These are phyloP conservation scores for Cladosporium sp. DNA, from an alignment of 2,329 filamentous ascomycete genomes.

Conservation along the genomic window DNA sequence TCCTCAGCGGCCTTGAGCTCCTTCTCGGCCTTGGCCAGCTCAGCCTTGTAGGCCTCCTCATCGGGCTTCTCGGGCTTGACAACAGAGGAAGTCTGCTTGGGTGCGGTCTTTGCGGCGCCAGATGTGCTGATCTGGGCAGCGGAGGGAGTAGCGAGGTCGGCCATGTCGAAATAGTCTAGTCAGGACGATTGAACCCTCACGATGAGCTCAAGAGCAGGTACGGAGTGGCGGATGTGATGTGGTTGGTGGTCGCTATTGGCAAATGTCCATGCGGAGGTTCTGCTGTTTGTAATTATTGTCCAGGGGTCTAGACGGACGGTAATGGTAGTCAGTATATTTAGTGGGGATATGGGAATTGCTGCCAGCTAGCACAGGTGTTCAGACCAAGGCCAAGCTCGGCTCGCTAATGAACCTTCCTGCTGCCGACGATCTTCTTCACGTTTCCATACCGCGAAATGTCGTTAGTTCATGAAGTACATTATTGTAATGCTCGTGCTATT, in stretches of 20 bases:
- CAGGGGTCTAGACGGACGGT: conserved; percentile 1
- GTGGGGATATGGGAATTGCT: conserved; percentile 3
- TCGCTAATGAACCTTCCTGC: neutral
- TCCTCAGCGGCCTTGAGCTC: conserved; percentile 77
- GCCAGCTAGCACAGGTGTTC: neutral
- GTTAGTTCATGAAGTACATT: too few relatives aligned
- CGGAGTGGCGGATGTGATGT: conserved; percentile 8
- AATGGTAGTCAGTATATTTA: conserved; percentile 3
- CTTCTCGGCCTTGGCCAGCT: conserved; percentile 80
- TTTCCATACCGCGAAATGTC: neutral
- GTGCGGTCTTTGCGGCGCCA: conserved; percentile 36
- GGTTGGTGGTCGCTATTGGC: neutral
- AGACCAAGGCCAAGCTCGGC: conserved; percentile 1
- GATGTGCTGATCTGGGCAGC: conserved; percentile 37
- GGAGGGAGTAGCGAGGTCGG: conserved; percentile 39
- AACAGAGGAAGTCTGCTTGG: conserved; percentile 28
- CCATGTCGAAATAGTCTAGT: conserved; percentile 28
- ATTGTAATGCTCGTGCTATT: neutral
- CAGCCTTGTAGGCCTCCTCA: conserved; percentile 78
- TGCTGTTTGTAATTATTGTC: neutral
- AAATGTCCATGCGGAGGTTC: neutral
- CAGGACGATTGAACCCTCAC: conserved; percentile 18
- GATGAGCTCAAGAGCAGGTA: conserved; percentile 14
- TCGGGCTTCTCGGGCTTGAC: conserved; percentile 82
- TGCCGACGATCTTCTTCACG: conserved; percentile 10